phyloP scores from a whole-genome alignment of 441 rosid species.

The Raphanus hybrid region DNA sequence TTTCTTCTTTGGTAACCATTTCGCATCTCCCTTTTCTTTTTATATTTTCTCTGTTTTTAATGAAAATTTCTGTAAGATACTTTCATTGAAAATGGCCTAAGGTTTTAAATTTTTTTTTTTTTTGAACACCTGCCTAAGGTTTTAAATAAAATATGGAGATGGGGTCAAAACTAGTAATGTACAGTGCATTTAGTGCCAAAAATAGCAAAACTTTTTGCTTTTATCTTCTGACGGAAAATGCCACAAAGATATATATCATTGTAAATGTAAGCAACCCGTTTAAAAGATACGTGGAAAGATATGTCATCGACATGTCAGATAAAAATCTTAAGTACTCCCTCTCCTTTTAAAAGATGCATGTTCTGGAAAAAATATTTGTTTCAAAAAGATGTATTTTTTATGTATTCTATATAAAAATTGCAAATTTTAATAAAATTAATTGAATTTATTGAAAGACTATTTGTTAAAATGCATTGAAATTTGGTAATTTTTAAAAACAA shows the following conservation, averaged over 20 bases:
- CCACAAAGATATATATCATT: constrained; percentile 18
- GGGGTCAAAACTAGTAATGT: constrained; percentile 29
- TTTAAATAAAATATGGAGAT: constrained; percentile 10
- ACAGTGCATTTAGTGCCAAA: constrained; percentile 34
- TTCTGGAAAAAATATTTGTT: too few species aligned
- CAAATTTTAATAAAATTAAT: too few species aligned
- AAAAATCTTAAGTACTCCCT: background rate
- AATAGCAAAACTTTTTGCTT: constrained; percentile 25
- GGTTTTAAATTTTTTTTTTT: too few species aligned
- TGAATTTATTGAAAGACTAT: too few species aligned
- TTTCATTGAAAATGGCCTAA: background rate
- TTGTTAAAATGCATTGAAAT: too few species aligned
- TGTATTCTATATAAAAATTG: too few species aligned
- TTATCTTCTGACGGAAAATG: constrained; percentile 38
- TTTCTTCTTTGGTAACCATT: background rate
- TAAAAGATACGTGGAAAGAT: background rate
- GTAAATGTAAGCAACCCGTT: background rate
- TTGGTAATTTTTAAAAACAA: too few species aligned
- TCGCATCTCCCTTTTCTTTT: background rate
- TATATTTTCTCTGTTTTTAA: background rate
- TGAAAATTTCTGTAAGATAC: background rate
- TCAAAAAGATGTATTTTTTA: too few species aligned
- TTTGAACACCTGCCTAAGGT: too few species aligned
- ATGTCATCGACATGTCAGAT: background rate
- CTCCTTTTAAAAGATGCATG: too few species aligned